A percentile compares a stretch with the other conserved stretches of the same genome.
Evolutionary conservation across 768 basidiomycete species (phyloP).

Genomic region (Boletus tylopilopsis): DNA sequence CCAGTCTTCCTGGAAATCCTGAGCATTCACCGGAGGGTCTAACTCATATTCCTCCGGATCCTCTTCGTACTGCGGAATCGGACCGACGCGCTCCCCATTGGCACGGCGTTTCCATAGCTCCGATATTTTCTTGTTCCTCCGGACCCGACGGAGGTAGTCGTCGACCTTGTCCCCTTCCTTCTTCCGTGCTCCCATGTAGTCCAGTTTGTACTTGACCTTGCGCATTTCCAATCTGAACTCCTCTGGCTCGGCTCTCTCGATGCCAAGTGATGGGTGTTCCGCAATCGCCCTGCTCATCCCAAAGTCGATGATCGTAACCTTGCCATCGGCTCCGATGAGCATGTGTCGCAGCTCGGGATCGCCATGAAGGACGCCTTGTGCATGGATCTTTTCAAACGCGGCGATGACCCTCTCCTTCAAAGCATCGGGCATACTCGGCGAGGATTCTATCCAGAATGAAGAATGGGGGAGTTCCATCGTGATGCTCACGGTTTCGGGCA

Average conservation of each 20-base stretch:
- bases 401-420: slow-evolving; percentile 51
- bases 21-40: slow-evolving; percentile 31
- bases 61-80: slow-evolving; percentile 28
- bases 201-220: slow-evolving; percentile 52
- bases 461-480: slow-evolving; percentile 55
- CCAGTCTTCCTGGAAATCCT: slow-evolving; percentile 36
- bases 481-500: slow-evolving; percentile 35
- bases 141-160: slow-evolving; percentile 26
- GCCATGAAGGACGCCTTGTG: slow-evolving; percentile 45
- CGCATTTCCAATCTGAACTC: slow-evolving; percentile 52
- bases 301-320: slow-evolving; percentile 55
- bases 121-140: slow-evolving; percentile 27
- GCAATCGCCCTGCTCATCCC: slow-evolving; percentile 35
- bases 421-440: slow-evolving; percentile 49
- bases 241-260: slow-evolving; percentile 35
- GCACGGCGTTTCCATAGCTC: slow-evolving; percentile 27
- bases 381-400: slow-evolving; percentile 48
- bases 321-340: slow-evolving; percentile 51
- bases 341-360: slow-evolving; percentile 48
- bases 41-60: slow-evolving; percentile 31
- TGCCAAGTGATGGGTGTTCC: slow-evolving; percentile 30
- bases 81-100: slow-evolving; percentile 27
- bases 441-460: slow-evolving; percentile 61
- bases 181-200: slow-evolving; percentile 37
- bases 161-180: slow-evolving; percentile 34